Evolutionary conservation across 257 asterid species (phyloP).

Genomic region (Primulina tabacum): DNA sequence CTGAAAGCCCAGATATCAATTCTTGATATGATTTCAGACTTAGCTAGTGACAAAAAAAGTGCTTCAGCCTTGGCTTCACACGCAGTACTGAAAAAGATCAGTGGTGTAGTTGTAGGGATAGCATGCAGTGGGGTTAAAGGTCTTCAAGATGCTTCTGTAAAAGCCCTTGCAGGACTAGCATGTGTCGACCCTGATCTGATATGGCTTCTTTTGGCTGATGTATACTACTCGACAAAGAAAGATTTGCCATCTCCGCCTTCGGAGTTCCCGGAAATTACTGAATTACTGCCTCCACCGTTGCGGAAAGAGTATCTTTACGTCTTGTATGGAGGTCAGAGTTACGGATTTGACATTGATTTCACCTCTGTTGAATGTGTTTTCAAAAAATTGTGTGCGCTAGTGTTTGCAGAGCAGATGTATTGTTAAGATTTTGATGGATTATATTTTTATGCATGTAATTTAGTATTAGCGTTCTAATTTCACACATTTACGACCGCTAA

Average conservation of each 20-base stretch:
- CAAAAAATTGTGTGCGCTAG: constrained; percentile 36
- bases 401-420: constrained; percentile 18
- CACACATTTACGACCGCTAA: no score
- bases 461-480: no score
- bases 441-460: no score
- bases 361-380: constrained; percentile 59
- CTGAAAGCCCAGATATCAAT: constrained; percentile 74
- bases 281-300: constrained; percentile 59
- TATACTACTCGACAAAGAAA: constrained; percentile 62
- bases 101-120: constrained; percentile 76
- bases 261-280: constrained; percentile 51
- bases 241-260: constrained; percentile 36
- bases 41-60: constrained; percentile 56
- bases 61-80: constrained; percentile 53
- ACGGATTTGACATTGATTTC: constrained; percentile 74
- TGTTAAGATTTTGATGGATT: no score
- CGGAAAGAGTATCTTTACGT: constrained; percentile 61
- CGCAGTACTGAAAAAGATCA: constrained; percentile 61
- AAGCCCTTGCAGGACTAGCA: constrained; percentile 73
- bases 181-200: constrained; percentile 76
- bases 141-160: constrained; percentile 61
- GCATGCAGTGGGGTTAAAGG: constrained; percentile 81
- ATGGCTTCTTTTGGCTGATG: constrained; percentile 92
- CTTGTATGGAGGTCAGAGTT: constrained; percentile 81
- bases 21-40: constrained; percentile 63